Conservation (phyloP, 176 grass and related monocot species). For the Triticum urartu region DNA sequence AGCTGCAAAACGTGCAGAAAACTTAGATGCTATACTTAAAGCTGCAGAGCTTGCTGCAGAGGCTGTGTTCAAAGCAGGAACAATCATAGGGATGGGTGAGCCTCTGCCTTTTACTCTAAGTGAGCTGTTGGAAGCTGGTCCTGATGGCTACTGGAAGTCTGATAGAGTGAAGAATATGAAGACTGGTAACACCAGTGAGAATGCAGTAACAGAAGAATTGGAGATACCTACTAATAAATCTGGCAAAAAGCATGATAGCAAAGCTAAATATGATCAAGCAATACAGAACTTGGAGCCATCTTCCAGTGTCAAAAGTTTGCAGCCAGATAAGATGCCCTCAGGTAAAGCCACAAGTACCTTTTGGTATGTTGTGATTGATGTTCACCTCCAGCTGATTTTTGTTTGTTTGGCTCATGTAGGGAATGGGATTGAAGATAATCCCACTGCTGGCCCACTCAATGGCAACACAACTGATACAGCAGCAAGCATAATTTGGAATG, state of each 20-base stretch:
- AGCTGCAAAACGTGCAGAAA: constrained; percentile 90
- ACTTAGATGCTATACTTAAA: constrained; percentile 88
- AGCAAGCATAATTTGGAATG: constrained; percentile 50
- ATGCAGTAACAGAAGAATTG: constrained; percentile 20
- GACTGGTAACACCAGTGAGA: constrained; percentile 19
- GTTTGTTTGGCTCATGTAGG: constrained; percentile 46
- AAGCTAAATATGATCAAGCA: constrained; percentile 40
- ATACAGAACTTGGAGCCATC: constrained; percentile 23
- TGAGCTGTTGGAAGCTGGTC: constrained; percentile 79
- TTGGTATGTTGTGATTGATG: neutral
- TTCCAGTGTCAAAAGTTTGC: constrained; percentile 42
- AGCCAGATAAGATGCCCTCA: constrained; percentile 29
- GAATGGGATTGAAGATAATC: constrained; percentile 40
- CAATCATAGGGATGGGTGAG: constrained; percentile 87
- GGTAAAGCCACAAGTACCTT: constrained; percentile 33
- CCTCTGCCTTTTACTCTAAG: constrained; percentile 80
- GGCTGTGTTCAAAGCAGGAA: constrained; percentile 78
- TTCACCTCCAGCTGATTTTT: constrained; percentile 38
- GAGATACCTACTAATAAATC: constrained; percentile 20
- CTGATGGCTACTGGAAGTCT: constrained; percentile 80
- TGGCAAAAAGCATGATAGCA: constrained; percentile 34
- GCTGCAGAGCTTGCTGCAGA: constrained; percentile 92
- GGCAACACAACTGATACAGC: constrained; percentile 32
- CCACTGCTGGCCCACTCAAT: constrained; percentile 21
- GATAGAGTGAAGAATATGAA: constrained; percentile 41